Evolutionary conservation across 768 basidiomycete genomes (phyloP), one percentile per base, ranked within the genome.

Genomic region (Chlorophyllum brunneum): DNA sequence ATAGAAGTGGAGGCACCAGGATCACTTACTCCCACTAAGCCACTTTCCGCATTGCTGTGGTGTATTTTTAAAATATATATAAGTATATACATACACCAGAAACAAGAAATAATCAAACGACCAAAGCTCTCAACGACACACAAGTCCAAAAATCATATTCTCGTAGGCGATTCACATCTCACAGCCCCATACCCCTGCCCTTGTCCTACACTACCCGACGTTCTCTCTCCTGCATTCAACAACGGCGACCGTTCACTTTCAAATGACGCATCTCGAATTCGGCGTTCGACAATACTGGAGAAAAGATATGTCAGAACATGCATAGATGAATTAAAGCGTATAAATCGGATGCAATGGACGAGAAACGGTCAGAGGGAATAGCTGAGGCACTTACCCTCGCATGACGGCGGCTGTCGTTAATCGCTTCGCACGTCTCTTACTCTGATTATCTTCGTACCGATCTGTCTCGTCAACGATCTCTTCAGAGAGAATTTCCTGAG

Each of bases 401-500:
- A 95, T 92, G 33, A 92, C 77, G 6, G 81, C 79, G 6, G 86
- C 80, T 10, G 84, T 91, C 10, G 85, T 86, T 54, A 78, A 67
- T 11, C 94, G 76, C 56, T 78, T 83, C 0, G 89, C 93, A 6
- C 75, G 72, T 54, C 77, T 78, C 63, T 93, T 94, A 46, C 82
- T 85, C 42, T 83, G 83, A 62, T 95, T 97, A 59, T 92, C 90
- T 58, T 90, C 84, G 59, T 88, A 95, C 23, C 84, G 78, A 68
- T 97, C 94, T 2, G 93, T 95, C 68, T 97, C 94, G 61, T 95
- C 94, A 26, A 95, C 88, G 48, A 97, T 95, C 65, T 97, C 95
- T 69, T 97, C 93, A 0, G 88, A 86, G 16, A 98, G 91, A 56
- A 98, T 97, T 77, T 95, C 94, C 79, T 91, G 44, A 9, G 22